phyloP scores from a whole-genome alignment of 164 flowering plant genomes.

The grape (Vitis vinifera) region DNA sequence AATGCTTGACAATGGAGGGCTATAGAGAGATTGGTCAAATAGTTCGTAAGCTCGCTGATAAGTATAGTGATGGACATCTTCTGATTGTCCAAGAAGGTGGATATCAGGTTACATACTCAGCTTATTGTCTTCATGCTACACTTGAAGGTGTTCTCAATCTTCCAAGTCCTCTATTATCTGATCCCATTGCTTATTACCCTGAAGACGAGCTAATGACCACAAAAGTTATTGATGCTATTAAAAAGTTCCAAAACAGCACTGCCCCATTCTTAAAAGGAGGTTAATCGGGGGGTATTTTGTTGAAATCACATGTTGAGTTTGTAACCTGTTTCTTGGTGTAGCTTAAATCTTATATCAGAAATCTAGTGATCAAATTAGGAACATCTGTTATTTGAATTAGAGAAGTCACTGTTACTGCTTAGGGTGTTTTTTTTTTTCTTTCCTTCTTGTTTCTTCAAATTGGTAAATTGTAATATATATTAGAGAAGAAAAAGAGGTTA shows the following conservation, averaged over 20 bases:
- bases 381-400: too few species aligned
- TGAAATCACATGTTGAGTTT: background rate
- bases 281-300: slow-evolving; percentile 5
- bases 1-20: slow-evolving; percentile 92
- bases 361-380: too few species aligned
- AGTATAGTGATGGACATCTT: slow-evolving; percentile 59
- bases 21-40: slow-evolving; percentile 62
- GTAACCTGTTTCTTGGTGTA: background rate
- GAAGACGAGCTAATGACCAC: slow-evolving; percentile 64
- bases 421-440: too few species aligned
- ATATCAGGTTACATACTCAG: slow-evolving; percentile 93
- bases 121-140: slow-evolving; percentile 88
- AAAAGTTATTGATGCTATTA: slow-evolving; percentile 55
- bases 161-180: slow-evolving; percentile 54
- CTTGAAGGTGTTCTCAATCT: slow-evolving; percentile 86
- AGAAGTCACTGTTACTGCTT: too few species aligned
- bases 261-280: slow-evolving; percentile 38
- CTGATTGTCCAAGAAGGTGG: slow-evolving; percentile 96
- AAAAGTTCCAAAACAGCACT: slow-evolving; percentile 34
- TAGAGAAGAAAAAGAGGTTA: too few species aligned
- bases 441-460: too few species aligned
- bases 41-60: slow-evolving; percentile 50
- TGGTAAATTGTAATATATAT: too few species aligned
- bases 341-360: too few species aligned
- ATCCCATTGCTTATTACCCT: slow-evolving; percentile 83